Evolutionary conservation across 2,329 filamentous ascomycete species (phyloP).

Genomic region (Diaporthe longicolla): DNA sequence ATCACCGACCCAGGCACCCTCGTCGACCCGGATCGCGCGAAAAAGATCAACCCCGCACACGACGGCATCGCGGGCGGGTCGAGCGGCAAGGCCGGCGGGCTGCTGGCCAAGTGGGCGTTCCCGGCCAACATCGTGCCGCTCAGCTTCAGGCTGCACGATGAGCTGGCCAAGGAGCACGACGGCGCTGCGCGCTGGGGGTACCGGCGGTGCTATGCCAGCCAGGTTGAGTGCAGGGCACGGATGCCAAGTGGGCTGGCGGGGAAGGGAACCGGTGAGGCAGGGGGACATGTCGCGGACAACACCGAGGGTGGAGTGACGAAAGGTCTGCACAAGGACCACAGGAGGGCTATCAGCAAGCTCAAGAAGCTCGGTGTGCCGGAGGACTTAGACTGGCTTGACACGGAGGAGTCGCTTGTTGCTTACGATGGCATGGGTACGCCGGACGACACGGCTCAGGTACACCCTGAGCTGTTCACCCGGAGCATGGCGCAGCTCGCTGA

Average conservation of each 20-base stretch:
- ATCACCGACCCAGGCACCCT: slow-evolving; percentile 51
- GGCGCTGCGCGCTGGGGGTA: slow-evolving; percentile 81
- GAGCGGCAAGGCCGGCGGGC: slow-evolving; percentile 82
- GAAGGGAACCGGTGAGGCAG: neutral
- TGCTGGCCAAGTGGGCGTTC: slow-evolving; percentile 83
- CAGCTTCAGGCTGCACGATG: slow-evolving; percentile 77
- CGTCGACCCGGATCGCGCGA: slow-evolving; percentile 46
- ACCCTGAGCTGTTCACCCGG: slow-evolving; percentile 82
- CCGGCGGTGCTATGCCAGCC: slow-evolving; percentile 56
- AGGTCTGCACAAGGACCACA: slow-evolving; percentile 44
- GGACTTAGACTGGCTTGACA: slow-evolving; percentile 79
- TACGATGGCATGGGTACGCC: slow-evolving; percentile 61
- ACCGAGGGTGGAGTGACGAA: slow-evolving; percentile 33
- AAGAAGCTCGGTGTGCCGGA: slow-evolving; percentile 56
- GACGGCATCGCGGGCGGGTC: slow-evolving; percentile 77
- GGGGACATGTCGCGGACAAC: neutral
- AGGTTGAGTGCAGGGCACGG: slow-evolving; percentile 41
- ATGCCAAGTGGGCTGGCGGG: neutral
- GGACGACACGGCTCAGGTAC: slow-evolving; percentile 80
- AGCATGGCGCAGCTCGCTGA: slow-evolving; percentile 77
- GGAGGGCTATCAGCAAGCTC: slow-evolving; percentile 47
- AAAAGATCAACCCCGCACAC: slow-evolving; percentile 50
- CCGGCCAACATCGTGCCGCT: slow-evolving; percentile 78
- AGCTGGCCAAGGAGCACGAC: slow-evolving; percentile 76
- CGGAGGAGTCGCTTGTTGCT: slow-evolving; percentile 60